Evolutionary conservation across 2,329 filamentous ascomycete species (phyloP).

Genomic region (Ascosphaera pollenicola): DNA sequence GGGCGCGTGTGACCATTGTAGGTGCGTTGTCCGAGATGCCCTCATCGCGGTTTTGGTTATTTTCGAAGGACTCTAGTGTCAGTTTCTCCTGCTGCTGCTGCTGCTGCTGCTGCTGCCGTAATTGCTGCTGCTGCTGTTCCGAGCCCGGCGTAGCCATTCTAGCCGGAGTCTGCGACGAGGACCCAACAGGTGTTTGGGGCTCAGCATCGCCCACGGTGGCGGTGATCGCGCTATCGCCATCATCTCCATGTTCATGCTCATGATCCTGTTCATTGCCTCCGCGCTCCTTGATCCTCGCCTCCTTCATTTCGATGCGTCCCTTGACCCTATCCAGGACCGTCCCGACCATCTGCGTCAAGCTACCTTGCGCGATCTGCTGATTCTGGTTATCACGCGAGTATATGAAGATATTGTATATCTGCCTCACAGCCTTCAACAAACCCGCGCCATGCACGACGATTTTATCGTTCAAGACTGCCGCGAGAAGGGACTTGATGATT

Average conservation of each 20-base stretch:
- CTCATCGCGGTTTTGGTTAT: conserved; percentile 40
- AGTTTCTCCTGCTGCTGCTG: conserved; percentile 35
- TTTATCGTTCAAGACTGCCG: conserved; percentile 93
- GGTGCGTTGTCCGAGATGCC: conserved; percentile 44
- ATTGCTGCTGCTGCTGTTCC: conserved; percentile 14
- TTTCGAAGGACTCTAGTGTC: conserved; percentile 47
- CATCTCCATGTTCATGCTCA: conserved; percentile 5
- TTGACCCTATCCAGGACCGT: conserved; percentile 95
- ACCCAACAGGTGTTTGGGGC: conserved; percentile 14
- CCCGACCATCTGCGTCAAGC: conserved; percentile 93
- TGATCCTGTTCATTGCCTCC: conserved; percentile 8
- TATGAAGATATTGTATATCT: conserved; percentile 98
- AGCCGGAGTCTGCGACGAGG: conserved; percentile 10
- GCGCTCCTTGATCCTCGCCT: conserved; percentile 37
- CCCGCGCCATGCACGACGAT: conserved; percentile 95
- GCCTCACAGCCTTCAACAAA: conserved; percentile 82
- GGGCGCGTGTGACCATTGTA: conserved; percentile 41
- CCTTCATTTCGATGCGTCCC: conserved; percentile 65
- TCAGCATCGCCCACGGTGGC: conserved; percentile 9
- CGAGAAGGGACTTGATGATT: conserved; percentile 90
- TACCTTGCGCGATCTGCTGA: conserved; percentile 92
- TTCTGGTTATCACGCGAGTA: conserved; percentile 85
- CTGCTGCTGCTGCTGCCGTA: conserved; percentile 12
- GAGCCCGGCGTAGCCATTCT: conserved; percentile 21
- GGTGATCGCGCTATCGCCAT: conserved; percentile 8